Percentiles rank a stretch among this genome's conserved stretches.
phyloP scores from a whole-genome alignment of 306 rosid genomes.

The Gillenia trifoliata region DNA sequence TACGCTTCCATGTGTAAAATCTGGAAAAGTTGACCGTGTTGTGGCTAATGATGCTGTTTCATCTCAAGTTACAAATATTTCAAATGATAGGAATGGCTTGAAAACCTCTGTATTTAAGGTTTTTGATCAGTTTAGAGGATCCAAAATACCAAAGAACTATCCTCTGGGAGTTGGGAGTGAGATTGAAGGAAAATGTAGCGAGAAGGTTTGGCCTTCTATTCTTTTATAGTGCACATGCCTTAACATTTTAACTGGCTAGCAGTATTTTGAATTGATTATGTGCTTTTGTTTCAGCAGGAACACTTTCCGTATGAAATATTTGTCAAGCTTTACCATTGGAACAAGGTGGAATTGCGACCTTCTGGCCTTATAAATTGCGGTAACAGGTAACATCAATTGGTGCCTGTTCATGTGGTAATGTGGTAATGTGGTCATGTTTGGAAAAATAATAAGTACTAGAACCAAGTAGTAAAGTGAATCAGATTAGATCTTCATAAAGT shows the following conservation, averaged over 20 bases:
- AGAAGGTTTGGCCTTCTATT: constrained; percentile 51
- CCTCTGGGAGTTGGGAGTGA: constrained; percentile 41
- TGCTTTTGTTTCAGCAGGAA: constrained; percentile 44
- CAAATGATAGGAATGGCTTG: constrained; percentile 57
- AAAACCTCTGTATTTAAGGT: constrained; percentile 72
- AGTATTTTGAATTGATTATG: constrained; percentile 6
- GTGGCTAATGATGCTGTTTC: constrained; percentile 38
- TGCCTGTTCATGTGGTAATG: neutral
- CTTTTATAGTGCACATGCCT: neutral
- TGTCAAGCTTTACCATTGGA: constrained; percentile 75
- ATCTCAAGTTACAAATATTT: constrained; percentile 41
- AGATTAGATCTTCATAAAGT: constrained; percentile 7
- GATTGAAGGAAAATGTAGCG: constrained; percentile 47
- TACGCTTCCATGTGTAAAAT: constrained; percentile 27
- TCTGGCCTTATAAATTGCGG: constrained; percentile 87
- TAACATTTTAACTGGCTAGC: constrained; percentile 7
- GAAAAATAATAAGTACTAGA: neutral
- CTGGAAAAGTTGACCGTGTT: constrained; percentile 30
- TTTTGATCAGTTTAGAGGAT: constrained; percentile 77
- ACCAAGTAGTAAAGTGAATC: constrained; percentile 9
- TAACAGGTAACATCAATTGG: constrained; percentile 61
- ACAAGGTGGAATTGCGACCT: constrained; percentile 68
- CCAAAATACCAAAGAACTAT: constrained; percentile 51
- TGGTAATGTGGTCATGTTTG: neutral
- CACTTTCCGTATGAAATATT: constrained; percentile 67